Percentiles rank a stretch among this genome's conserved stretches.
Evolutionary conservation across 768 basidiomycete species (phyloP).

Genomic region (Galerina sulciceps): DNA sequence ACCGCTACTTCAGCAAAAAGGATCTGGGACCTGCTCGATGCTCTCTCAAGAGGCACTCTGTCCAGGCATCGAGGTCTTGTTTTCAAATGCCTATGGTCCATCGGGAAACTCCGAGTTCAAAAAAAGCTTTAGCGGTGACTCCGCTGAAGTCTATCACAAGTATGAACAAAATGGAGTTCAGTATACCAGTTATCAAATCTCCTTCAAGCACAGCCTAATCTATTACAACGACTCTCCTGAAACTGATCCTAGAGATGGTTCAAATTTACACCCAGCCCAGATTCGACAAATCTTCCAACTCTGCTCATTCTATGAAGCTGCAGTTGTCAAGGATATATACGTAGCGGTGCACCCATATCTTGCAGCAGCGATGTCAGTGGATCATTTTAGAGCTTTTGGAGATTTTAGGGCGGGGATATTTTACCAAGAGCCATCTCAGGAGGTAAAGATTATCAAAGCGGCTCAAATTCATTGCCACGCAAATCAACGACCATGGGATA

Average conservation of each 20-base stretch:
- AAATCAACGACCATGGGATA: conserved; percentile 10
- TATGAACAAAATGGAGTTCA: not conserved
- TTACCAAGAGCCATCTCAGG: not conserved
- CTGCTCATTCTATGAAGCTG: not conserved
- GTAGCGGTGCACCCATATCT: not conserved
- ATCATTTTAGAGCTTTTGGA: conserved; percentile 4
- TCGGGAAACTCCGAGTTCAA: not conserved
- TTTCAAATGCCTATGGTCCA: not conserved
- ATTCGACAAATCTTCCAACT: not conserved
- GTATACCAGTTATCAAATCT: not conserved
- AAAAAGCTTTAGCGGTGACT: not conserved
- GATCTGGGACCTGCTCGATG: not conserved
- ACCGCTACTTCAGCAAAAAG: not conserved
- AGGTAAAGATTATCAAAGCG: not conserved
- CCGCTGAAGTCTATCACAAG: not conserved
- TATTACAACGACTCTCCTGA: not conserved
- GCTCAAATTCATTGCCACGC: conserved; percentile 10
- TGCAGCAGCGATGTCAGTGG: not conserved
- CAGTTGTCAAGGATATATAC: not conserved
- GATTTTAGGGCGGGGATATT: conserved; percentile 11
- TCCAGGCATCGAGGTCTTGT: not conserved
- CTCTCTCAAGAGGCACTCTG: not conserved
- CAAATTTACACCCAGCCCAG: not conserved
- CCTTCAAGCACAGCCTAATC: not conserved
- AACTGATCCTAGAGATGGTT: not conserved